Percentiles rank a stretch among this genome's conserved stretches.
These are phyloP conservation scores for Pseudopithomyces maydicus DNA, from an alignment of 2,329 filamentous ascomycete genomes.

Conservation along the genomic window DNA sequence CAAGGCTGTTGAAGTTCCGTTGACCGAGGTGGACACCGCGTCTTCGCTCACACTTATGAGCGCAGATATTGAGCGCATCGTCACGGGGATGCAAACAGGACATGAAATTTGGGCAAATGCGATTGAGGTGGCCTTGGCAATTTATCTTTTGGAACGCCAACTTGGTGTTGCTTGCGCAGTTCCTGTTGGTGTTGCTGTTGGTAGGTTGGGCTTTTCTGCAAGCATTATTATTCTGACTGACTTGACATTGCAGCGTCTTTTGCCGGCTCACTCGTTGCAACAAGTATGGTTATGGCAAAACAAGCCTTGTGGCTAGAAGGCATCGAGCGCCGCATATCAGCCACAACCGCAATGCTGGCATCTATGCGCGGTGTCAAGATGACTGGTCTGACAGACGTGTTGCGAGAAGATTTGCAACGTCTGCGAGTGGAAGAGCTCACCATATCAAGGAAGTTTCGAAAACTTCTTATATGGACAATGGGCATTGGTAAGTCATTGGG, in stretches of 20 bases:
- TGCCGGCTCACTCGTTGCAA: constrained; percentile 33
- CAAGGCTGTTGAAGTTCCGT: constrained; percentile 34
- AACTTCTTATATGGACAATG: constrained; percentile 44
- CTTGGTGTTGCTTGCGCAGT: constrained; percentile 56
- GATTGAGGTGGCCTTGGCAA: constrained; percentile 52
- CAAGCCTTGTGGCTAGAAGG: constrained; percentile 50
- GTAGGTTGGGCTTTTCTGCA: constrained; percentile 19
- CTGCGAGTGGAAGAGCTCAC: constrained; percentile 40
- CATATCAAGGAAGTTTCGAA: constrained; percentile 42
- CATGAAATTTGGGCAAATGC: constrained; percentile 44
- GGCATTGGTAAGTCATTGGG: constrained; percentile 32
- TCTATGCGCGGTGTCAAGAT: constrained; percentile 53
- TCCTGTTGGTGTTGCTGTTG: constrained; percentile 52
- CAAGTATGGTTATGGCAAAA: constrained; percentile 36
- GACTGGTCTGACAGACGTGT: constrained; percentile 42
- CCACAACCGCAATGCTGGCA: constrained; percentile 49
- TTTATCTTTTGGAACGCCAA: constrained; percentile 54
- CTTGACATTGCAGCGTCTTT: constrained; percentile 19
- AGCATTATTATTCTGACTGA: not conserved
- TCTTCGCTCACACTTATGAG: constrained; percentile 44
- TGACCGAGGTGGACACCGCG: constrained; percentile 37
- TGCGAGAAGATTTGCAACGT: constrained; percentile 34
- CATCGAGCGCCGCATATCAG: constrained; percentile 51
- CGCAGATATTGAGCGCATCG: constrained; percentile 43
- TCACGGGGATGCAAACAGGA: constrained; percentile 39